Evolutionary conservation across 2,329 filamentous ascomycete genomes (phyloP).

Genomic region (Neoscytalidium dimidiatum): DNA sequence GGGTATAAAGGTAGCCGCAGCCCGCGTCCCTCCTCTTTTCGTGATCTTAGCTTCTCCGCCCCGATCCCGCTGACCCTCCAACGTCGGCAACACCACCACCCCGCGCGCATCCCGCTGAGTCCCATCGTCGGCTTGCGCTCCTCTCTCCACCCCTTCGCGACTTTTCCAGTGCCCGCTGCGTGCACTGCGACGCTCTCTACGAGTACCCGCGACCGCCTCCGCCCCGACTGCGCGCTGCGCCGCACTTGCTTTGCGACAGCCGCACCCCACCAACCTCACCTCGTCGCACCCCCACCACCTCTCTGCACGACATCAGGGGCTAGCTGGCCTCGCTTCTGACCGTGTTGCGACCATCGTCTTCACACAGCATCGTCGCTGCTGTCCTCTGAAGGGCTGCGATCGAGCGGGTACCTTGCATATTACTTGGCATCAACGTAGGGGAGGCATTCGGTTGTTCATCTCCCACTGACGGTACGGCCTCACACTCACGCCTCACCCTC

Average conservation of each 20-base stretch:
- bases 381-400: conserved; percentile 24
- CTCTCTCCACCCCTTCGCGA: background rate
- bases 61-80: background rate
- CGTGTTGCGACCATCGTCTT: conserved; percentile 18
- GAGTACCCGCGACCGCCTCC: background rate
- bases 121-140: conserved; percentile 3
- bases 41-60: background rate
- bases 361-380: conserved; percentile 27
- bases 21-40: background rate
- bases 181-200: conserved; percentile 17
- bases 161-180: background rate
- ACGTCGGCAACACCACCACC: background rate
- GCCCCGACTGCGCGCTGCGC: background rate
- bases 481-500: conserved; percentile 23
- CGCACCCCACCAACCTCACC: background rate
- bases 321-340: conserved; percentile 46
- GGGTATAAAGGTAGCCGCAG: too few species aligned
- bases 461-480: conserved; percentile 67
- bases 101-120: background rate
- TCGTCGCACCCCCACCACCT: background rate
- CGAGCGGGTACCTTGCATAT: conserved; percentile 19
- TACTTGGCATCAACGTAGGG: conserved; percentile 61
- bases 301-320: conserved; percentile 34
- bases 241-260: conserved; percentile 6
- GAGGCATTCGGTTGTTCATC: conserved; percentile 99